A percentile compares a stretch with the other conserved stretches of the same genome.
These are phyloP conservation scores for Hymenoscyphus infarciens DNA, from an alignment of 2,329 filamentous ascomycete species.

Conservation along the genomic window DNA sequence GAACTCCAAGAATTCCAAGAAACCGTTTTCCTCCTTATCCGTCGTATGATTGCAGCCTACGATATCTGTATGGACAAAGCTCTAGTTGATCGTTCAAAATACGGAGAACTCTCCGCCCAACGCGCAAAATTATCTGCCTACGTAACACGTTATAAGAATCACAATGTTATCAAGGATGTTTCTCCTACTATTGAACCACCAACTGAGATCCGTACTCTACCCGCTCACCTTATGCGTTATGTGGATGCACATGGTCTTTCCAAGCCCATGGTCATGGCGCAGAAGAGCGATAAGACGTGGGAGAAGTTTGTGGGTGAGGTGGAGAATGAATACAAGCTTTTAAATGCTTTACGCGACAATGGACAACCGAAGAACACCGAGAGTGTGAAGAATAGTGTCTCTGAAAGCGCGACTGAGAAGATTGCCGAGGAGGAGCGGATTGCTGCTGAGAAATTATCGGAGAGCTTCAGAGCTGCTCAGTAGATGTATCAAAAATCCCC, in stretches of 20 bases:
- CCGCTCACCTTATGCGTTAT: constrained; percentile 6
- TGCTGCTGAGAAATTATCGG: neutral
- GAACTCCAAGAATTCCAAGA: constrained; percentile 14
- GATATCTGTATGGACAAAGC: constrained; percentile 32
- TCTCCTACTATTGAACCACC: neutral
- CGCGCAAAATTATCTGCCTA: constrained; percentile 38
- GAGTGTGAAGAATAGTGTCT: too few species aligned
- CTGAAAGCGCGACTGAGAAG: neutral
- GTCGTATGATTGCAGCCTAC: constrained; percentile 35
- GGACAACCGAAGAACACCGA: neutral
- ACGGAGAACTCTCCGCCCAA: constrained; percentile 28
- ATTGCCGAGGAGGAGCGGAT: constrained; percentile 10
- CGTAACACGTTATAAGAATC: constrained; percentile 29
- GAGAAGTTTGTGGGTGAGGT: neutral
- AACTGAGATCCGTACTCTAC: constrained; percentile 1
- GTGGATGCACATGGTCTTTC: constrained; percentile 3
- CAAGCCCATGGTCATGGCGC: constrained; percentile 6
- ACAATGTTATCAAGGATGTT: constrained; percentile 10
- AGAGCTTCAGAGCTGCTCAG: neutral
- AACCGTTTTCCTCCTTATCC: constrained; percentile 27
- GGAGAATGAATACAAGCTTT: constrained; percentile 2
- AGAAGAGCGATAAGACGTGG: constrained; percentile 4
- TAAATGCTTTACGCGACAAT: neutral
- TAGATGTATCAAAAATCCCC: neutral
- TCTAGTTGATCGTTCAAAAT: constrained; percentile 26